Conservation (phyloP, 257 asterid species). For the Solanum rostratum region DNA sequence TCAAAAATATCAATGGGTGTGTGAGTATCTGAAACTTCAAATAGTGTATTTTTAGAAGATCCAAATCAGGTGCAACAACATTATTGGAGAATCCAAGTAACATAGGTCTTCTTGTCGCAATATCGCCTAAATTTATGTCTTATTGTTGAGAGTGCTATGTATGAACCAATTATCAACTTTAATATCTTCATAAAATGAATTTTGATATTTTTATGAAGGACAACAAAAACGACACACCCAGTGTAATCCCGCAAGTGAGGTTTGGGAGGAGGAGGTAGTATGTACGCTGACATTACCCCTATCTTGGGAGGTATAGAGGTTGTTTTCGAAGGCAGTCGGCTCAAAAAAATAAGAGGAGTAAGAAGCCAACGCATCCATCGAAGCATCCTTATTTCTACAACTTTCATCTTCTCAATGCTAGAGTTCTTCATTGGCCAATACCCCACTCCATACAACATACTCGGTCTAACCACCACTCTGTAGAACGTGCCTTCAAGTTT, state of each 20-base stretch:
- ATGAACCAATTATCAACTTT: neutral
- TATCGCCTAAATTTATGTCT: neutral
- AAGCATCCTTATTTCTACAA: no score
- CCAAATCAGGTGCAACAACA: neutral
- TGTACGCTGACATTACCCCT: neutral
- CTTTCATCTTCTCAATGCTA: no score
- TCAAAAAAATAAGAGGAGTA: neutral
- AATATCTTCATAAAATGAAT: neutral
- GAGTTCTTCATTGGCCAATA: no score
- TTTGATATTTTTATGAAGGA: neutral
- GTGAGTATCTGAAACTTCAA: neutral
- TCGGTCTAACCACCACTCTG: neutral
- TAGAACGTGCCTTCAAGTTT: neutral
- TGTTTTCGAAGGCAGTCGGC: neutral
- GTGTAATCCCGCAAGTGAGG: neutral
- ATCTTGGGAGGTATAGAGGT: neutral
- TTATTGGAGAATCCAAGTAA: neutral
- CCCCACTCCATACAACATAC: no score
- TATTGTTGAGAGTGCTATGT: neutral
- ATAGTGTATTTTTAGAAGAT: neutral
- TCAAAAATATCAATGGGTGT: neutral
- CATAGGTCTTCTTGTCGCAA: neutral
- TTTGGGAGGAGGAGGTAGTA: neutral
- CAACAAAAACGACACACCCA: neutral
- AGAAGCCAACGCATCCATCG: neutral